Evolutionary conservation across 164 flowering plant species (phyloP), one percentile per base, ranked within the genome.

Genomic region (Magnolia kwangsiensis): DNA sequence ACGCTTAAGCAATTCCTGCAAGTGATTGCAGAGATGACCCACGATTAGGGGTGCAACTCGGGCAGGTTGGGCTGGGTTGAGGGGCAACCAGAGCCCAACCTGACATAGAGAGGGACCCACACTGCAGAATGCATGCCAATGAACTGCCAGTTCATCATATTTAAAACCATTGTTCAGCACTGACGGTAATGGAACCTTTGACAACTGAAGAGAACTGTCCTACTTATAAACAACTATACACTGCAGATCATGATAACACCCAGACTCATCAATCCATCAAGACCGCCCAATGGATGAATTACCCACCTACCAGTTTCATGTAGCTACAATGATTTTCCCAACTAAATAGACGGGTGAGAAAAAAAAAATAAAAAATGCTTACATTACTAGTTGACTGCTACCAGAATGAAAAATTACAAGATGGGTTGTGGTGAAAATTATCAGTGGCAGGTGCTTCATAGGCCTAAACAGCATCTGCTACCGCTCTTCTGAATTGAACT

Each of bases 401-500:
- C 71, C 29, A 6, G 6, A 31, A 31, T 24, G 27, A 31, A 16
- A 67, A 31, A 31, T 24, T 68, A 68, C 50, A 29, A 19, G 29
- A 68, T 31, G 45, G 45, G 4, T 37, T 37, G 31, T 8, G 1
- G 37, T 5, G 24, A 65, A 65, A 20, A 68, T 27, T 50, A 16
- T 68, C 71, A 1, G 31, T 14, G 31, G 71, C 20, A 64, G 9
- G 10, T 19, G 10, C 8, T 64, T 64, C 61, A 0, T 10, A n/a
- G 14, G 19, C 45, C 45, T 3, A 37, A 37, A 37, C 45, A 27
- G 31, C n/a, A 27, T 16, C 51, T 59, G 24, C 50, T 70, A 80
- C 14, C 82, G 64, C 75, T 74, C 82, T 55, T 77, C 83, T 0
- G 77, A 77, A 27, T 78, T 81, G 77, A 81, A 81, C 49, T 61